Base-by-base conservation (phyloP, 2,329 filamentous ascomycete genomes). In the Lecanoromycetidae sp. region DNA sequence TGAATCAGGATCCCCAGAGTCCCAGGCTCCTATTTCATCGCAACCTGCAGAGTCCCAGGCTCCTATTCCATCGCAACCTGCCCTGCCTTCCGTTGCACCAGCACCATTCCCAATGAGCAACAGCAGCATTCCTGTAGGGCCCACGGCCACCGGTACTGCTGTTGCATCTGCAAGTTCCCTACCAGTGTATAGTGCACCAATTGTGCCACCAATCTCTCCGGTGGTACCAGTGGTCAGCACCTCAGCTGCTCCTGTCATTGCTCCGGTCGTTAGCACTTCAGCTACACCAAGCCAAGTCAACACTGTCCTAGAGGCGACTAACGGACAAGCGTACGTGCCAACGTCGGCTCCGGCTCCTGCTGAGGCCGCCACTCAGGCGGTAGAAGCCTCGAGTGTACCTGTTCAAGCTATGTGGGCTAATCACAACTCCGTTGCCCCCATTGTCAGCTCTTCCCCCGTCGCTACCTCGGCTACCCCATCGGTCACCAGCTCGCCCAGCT, bases 401-500 rank as follows among this genome's bases (percentile, higher is more conserved):
- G n/a, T n/a, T n/a, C n/a, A n/a, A n/a, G n/a, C n/a, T n/a, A n/a
- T n/a, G n/a, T n/a, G n/a, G n/a, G n/a, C n/a, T n/a, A n/a, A n/a
- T n/a, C n/a, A n/a, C n/a, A n/a, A n/a, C n/a, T 27, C 38, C 20
- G 38, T 8, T 12, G 2, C 38, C 27, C 5, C 13, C 5, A 17
- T 15, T 13, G 12, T 41, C 25, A 34, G 22, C 34, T 26, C 20
- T 25, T 40, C 37, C 17, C 19, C 15, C 30, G 36, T 35, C 8
- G 30, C 50, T 6, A 35, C 46, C 15, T 34, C 53, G 22, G 36
- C n/a, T n/a, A n/a, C n/a, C n/a, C n/a, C 48, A n/a, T 43, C 34
- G 29, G 25, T 25, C 5, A 42, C 36, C 5, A 39, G 15, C 15
- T 39, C 36, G 7, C 9, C 36, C 15, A 39, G 15, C 23, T 2